Evolutionary conservation across 2,329 filamentous ascomycete species (phyloP).

Genomic region (Mariannaea sp.): DNA sequence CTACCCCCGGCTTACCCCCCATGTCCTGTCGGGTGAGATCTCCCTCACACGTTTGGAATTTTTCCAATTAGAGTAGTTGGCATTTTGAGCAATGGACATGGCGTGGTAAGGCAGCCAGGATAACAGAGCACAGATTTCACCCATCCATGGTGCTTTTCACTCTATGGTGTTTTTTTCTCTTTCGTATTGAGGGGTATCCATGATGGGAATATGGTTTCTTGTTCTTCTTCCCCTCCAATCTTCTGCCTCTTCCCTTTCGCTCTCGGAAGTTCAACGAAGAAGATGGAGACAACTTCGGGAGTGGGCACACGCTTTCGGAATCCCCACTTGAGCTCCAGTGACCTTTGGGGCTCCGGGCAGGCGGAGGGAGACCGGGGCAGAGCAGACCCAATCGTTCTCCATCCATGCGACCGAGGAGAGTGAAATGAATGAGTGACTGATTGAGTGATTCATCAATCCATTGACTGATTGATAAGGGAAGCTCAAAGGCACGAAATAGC

Average conservation of each 20-base stretch:
- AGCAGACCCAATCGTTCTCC: conserved; percentile 13
- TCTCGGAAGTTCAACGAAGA: conserved; percentile 11
- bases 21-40: too few relatives aligned
- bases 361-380: conserved; percentile 33
- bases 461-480: too few relatives aligned
- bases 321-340: conserved; percentile 16
- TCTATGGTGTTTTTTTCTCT: too few relatives aligned
- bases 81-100: too few relatives aligned
- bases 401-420: conserved; percentile 37
- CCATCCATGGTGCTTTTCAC: too few relatives aligned
- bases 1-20: too few relatives aligned
- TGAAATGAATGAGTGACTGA: not conserved
- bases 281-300: conserved; percentile 10
- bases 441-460: not conserved
- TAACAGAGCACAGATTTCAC: too few relatives aligned
- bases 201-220: not conserved
- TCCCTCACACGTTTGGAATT: too few relatives aligned
- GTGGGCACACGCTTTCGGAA: conserved; percentile 6
- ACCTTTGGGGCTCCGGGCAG: conserved; percentile 32
- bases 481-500: too few relatives aligned
- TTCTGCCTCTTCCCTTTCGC: not conserved
- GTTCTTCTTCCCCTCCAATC: not conserved
- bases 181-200: too few relatives aligned
- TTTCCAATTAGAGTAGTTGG: too few relatives aligned
- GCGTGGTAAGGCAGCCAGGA: too few relatives aligned